Conservation (phyloP, 208 protist species). For the Wallacemonas sp. region DNA sequence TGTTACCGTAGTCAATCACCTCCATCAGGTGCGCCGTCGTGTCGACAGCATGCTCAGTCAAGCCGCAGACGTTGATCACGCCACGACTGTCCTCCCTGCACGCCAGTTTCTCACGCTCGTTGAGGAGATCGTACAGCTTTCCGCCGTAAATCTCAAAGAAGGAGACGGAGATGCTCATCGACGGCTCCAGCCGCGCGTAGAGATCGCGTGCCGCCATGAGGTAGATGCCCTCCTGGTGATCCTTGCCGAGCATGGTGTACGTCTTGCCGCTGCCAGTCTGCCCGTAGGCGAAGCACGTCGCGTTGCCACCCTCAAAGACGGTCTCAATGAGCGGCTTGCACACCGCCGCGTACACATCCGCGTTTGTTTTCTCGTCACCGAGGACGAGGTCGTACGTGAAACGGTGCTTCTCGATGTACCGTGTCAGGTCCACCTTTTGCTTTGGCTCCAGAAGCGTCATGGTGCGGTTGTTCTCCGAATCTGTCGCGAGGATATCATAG, state of each 20-base stretch:
- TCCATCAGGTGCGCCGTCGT: conserved; percentile 66
- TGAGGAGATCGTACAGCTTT: conserved; percentile 82
- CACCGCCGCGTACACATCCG: conserved; percentile 89
- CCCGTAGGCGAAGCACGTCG: conserved; percentile 93
- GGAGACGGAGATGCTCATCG: conserved; percentile 62
- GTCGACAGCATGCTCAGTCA: conserved; percentile 74
- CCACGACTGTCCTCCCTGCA: conserved; percentile 95
- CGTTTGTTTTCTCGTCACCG: conserved; percentile 90
- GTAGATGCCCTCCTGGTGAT: conserved; percentile 84
- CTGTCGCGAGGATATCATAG: conserved; percentile 89
- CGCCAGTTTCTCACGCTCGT: conserved; percentile 72
- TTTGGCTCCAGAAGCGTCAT: conserved; percentile 88
- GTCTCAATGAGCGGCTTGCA: conserved; percentile 91
- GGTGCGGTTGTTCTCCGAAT: conserved; percentile 75
- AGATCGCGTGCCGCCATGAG: conserved; percentile 75
- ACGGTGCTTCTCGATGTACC: conserved; percentile 96
- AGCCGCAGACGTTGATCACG: conserved; percentile 76
- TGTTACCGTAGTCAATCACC: conserved; percentile 90
- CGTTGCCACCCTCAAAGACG: conserved; percentile 89
- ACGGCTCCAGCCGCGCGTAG: conserved; percentile 67
- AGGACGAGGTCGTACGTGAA: conserved; percentile 97
- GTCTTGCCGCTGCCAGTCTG: conserved; percentile 94
- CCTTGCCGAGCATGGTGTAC: conserved; percentile 91
- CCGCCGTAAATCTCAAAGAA: conserved; percentile 92
- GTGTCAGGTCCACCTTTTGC: conserved; percentile 95